Base-by-base conservation (phyloP, 129 eudicot genomes). In the Escallonia herrerae region DNA sequence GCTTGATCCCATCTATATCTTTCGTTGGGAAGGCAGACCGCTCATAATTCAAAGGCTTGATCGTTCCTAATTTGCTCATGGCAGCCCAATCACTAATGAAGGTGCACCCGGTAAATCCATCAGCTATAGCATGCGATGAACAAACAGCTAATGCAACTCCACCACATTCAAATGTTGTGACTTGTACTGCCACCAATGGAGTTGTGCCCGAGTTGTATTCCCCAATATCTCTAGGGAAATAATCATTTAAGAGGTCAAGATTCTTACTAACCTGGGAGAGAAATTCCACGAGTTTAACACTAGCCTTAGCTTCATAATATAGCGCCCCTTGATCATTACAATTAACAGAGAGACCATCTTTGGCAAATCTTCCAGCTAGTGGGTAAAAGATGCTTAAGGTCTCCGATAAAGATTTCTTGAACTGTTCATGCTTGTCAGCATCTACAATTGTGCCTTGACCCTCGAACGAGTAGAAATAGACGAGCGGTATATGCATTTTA, bases 271-370 rank as follows among this genome's bases (percentile, higher is more conserved):
- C 73, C 8, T 46, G 15, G 1, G 54, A 49, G 9, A 76, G 43
- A 38, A 65, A 65, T 8, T 22, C 22, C 0, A 1, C 14, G 6
- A 65, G 42, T 8, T 33, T 51, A 13, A 53, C 48, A 3, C 59
- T 58, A 2, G 64, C 76, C 50, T 22, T 12, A 3, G 81, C 76
- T 42, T 70, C 76, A 3, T 65, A 2, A 52, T 22, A 76, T 4
- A 60, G 68, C 6, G 40, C 56, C 3, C 81, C 81, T 43, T 50
- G 56, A n/a, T 71, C 72, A 7, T 64, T 65, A 72, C 81, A 70
- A 40, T 76, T 67, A 3, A 76, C 62, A 42, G 64, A 58, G 11
- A 15, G 15, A 8, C 44, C 50, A 41, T 53, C 52, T 14, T 56
- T 58, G 1, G 5, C 8, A 0, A 76, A 40, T 14, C 72, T 64